Percentiles rank a stretch among this genome's conserved stretches.
Conservation (phyloP, 2,329 filamentous ascomycete species). For the Fusarium tricinctum region DNA sequence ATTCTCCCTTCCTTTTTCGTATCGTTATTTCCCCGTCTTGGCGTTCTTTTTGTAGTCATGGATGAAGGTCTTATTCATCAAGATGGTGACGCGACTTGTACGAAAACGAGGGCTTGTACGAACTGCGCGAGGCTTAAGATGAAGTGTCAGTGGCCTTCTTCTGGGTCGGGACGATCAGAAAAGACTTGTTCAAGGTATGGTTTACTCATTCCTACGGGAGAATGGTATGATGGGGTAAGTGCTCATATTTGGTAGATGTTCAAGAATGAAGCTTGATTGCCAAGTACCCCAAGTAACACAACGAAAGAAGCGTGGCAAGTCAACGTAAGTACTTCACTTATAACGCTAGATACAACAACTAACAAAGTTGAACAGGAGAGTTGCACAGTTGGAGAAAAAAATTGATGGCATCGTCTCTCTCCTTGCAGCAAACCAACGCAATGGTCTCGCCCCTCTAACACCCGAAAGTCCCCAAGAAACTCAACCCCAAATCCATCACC, state of each 20-base stretch:
- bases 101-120: slow-evolving; percentile 52
- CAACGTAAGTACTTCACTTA: slow-evolving; percentile 48
- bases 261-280: slow-evolving; percentile 54
- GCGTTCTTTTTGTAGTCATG: slow-evolving; percentile 20
- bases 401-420: slow-evolving; percentile 58
- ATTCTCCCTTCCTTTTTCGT: neutral
- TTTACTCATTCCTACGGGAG: accelerated
- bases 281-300: slow-evolving; percentile 53
- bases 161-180: slow-evolving; percentile 39
- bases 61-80: slow-evolving; percentile 43
- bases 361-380: slow-evolving; percentile 48
- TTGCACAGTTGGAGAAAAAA: slow-evolving; percentile 57
- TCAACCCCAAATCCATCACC: slow-evolving; percentile 1
- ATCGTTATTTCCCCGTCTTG: neutral
- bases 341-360: neutral
- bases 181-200: slow-evolving; percentile 50
- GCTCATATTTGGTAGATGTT: slow-evolving; percentile 49
- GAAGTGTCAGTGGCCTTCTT: slow-evolving; percentile 54
- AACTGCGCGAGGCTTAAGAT: slow-evolving; percentile 56
- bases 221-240: too few relatives aligned
- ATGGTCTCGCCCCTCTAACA: slow-evolving; percentile 43
- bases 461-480: slow-evolving; percentile 44
- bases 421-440: slow-evolving; percentile 52
- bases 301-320: slow-evolving; percentile 55
- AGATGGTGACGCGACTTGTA: slow-evolving; percentile 3